Evolutionary conservation across 140 eudicot species (phyloP), one percentile per base, ranked within the genome.

Genomic region (Artemisia princeps): DNA sequence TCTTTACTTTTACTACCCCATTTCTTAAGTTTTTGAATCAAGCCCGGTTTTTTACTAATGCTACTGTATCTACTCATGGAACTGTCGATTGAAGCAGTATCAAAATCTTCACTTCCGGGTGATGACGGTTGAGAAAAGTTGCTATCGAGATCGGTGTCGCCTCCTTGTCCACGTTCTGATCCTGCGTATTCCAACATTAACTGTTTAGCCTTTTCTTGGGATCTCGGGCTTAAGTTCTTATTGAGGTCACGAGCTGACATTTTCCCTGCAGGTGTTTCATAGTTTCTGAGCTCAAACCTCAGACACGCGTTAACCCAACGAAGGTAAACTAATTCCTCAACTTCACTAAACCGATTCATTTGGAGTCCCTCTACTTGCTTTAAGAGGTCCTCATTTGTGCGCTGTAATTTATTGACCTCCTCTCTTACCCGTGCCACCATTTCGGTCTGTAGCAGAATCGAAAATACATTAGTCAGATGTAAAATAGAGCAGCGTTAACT

Each of bases 261-360:
- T 78, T 80, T 92, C 24, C 98, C 96, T 3, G 84, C 55, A 12
- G 95, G 96, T 8, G 84, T 94, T 76, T 88, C 95, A 71, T 84
- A 82, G 83, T 88, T 84, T 9, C 90, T 77, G 19, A 94, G 94
- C 82, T 94, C 96, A 24, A 67, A 88, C 45, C 99, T 80, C 46
- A 94, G 76, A 62, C 99, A 94, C 2, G 99, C 99, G 24, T 94
- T 94, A 49, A 88, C 99, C 99, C 99, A 94, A 60, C 99, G 96
- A 46, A 94, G 96, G 77, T 94, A 94, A 1, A 94, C 99, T 14
- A 94, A 81, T 81, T 94, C 99, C 69, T 94, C 99, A 4, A 94
- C 99, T 82, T 94, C 99, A 73, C 96, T 88, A 72, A 94, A 94
- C 54, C 99, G 79, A 81, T 88, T 94, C 95, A 88, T 84, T 50